phyloP scores from a whole-genome alignment of 306 rosid genomes.

The Ormosia emarginata region DNA sequence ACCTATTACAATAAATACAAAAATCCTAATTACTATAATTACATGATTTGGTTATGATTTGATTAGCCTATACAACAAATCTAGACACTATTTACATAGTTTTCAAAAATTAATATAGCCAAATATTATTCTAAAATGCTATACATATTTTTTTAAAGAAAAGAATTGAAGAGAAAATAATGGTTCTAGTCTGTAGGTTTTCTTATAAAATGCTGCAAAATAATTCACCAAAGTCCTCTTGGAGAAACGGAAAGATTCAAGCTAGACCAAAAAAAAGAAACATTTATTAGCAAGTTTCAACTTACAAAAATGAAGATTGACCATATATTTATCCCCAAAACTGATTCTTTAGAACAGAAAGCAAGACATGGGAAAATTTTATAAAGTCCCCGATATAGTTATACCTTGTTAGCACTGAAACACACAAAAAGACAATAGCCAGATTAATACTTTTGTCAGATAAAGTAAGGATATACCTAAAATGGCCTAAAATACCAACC shows the following conservation, averaged over 20 bases:
- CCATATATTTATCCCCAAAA: not conserved
- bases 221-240: not conserved
- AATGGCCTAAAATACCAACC: conserved; percentile 91
- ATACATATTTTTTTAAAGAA: not conserved
- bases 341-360: conserved; percentile 17
- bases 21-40: too few species aligned
- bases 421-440: not conserved
- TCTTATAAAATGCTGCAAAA: conserved; percentile 8
- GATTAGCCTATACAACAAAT: too few species aligned
- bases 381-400: not conserved
- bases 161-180: not conserved
- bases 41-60: too few species aligned
- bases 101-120: not conserved
- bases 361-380: not conserved
- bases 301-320: conserved; percentile 4
- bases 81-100: too few species aligned
- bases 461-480: conserved; percentile 50
- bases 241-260: not conserved
- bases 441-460: not conserved
- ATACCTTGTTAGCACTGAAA: not conserved
- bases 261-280: not conserved
- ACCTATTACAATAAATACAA: too few species aligned
- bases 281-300: not conserved
- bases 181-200: not conserved
- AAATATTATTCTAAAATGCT: not conserved